phyloP scores from a whole-genome alignment of 2,329 filamentous ascomycete species.

The Alternaria brassicae region DNA sequence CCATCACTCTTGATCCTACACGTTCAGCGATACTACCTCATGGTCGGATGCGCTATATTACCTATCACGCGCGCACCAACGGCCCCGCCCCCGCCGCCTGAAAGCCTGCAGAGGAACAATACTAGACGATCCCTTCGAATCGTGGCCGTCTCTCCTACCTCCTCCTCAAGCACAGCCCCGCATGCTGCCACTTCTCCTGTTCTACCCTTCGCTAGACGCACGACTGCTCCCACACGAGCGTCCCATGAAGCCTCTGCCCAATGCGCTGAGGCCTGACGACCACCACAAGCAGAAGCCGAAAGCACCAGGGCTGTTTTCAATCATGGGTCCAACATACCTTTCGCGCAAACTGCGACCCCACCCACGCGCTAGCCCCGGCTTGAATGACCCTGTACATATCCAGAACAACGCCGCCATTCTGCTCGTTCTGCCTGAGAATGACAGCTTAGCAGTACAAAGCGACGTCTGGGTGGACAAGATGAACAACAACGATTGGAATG shows the following conservation, averaged over 20 bases:
- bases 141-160: conserved; percentile 51
- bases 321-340: conserved; percentile 53
- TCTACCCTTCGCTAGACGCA: conserved; percentile 54
- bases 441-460: conserved; percentile 52
- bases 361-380: conserved; percentile 52
- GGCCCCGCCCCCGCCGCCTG: conserved; percentile 25
- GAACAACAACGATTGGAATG: conserved; percentile 41
- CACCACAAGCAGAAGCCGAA: conserved; percentile 38
- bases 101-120: conserved; percentile 38
- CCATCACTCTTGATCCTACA: conserved; percentile 48
- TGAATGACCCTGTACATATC: conserved; percentile 44
- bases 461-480: conserved; percentile 54
- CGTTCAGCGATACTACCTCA: conserved; percentile 53
- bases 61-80: conserved; percentile 15
- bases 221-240: conserved; percentile 52
- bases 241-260: conserved; percentile 46
- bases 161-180: conserved; percentile 42
- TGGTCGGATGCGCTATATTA: no score
- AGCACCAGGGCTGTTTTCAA: conserved; percentile 47
- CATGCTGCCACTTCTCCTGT: conserved; percentile 52
- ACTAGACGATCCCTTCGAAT: conserved; percentile 39
- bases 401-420: conserved; percentile 51
- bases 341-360: conserved; percentile 48
- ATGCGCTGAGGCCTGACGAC: conserved; percentile 43
- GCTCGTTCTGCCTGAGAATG: conserved; percentile 53